These are phyloP conservation scores for Reutealis trisperma DNA, from an alignment of 345 rosid genomes.

Conservation along the genomic window DNA sequence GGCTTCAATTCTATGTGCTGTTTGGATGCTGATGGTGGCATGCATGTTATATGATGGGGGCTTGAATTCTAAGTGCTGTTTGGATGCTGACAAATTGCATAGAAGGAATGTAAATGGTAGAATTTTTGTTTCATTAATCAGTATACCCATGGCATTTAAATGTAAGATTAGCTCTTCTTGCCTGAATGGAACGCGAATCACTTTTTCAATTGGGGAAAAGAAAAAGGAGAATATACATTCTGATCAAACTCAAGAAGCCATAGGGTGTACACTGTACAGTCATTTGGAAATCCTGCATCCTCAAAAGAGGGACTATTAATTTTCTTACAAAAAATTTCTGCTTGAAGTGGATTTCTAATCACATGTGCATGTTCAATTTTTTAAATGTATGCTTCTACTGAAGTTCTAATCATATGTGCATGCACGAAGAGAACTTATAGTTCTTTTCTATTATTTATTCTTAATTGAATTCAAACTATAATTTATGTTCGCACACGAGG, in stretches of 20 bases:
- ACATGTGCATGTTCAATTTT: background rate
- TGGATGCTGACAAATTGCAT: constrained; percentile 5
- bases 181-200: background rate
- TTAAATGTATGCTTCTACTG: too few relatives aligned
- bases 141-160: background rate
- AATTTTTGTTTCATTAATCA: background rate
- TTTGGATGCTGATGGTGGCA: constrained; percentile 2
- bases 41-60: background rate
- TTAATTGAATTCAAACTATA: too few relatives aligned
- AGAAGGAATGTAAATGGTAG: background rate
- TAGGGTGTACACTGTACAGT: background rate
- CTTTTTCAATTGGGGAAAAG: background rate
- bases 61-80: background rate
- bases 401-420: too few relatives aligned
- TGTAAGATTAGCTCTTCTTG: background rate
- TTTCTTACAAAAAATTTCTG: background rate
- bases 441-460: too few relatives aligned
- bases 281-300: background rate
- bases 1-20: background rate
- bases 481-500: too few relatives aligned
- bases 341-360: background rate
- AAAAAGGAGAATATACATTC: background rate
- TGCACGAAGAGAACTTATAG: too few relatives aligned
- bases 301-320: background rate
- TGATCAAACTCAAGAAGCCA: background rate